Percentiles rank a stretch among this genome's conserved stretches.
Conservation (phyloP, 257 asterid genomes). For the Solanum microdontum region DNA sequence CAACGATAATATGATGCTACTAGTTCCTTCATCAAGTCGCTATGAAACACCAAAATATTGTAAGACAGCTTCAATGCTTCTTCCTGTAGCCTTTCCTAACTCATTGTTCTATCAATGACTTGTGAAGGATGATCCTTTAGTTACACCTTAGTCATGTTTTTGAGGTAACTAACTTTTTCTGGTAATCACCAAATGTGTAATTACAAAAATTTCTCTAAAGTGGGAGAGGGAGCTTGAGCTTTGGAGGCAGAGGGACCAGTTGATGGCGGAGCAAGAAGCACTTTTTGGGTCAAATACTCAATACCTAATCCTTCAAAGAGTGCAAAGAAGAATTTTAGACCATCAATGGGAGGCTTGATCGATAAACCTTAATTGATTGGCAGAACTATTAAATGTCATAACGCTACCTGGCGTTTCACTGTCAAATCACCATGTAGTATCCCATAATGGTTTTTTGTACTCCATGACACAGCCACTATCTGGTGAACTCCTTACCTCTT, state of each 20-base stretch:
- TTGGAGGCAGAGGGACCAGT: conserved; percentile 77
- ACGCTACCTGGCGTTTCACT: background rate
- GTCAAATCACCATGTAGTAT: background rate
- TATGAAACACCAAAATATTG: background rate
- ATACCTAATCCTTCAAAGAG: conserved; percentile 67
- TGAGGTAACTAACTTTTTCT: background rate
- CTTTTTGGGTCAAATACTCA: conserved; percentile 66
- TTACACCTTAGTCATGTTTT: background rate
- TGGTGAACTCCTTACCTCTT: background rate
- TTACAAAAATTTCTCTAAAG: conserved; percentile 14
- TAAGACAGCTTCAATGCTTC: background rate
- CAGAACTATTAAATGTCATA: background rate
- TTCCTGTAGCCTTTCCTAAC: background rate
- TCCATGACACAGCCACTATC: background rate
- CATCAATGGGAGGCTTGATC: conserved; percentile 31
- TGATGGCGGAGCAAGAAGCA: conserved; percentile 68
- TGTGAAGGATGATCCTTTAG: background rate
- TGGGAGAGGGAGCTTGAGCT: conserved; percentile 60
- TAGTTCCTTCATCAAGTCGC: background rate
- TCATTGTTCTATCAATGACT: background rate
- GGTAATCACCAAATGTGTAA: background rate
- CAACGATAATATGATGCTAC: background rate
- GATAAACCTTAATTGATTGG: background rate
- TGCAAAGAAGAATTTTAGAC: conserved; percentile 35
- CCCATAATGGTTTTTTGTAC: background rate